A percentile compares a stretch with the other conserved stretches of the same genome.
Conservation (phyloP, 495 filamentous ascomycete species). For the Aspergillus haitiensis region DNA sequence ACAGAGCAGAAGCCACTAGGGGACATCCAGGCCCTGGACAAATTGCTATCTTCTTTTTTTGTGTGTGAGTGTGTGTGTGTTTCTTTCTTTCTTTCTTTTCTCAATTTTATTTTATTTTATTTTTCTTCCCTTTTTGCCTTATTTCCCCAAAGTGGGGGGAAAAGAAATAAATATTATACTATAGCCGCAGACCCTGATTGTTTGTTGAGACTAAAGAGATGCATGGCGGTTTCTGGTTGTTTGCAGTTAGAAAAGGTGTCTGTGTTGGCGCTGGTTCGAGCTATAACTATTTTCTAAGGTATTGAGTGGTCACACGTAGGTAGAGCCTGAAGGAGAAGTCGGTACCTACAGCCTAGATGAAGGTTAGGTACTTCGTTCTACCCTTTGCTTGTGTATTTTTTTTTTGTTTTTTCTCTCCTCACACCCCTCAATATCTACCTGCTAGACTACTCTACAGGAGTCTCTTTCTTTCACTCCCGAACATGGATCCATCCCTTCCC, state of each 20-base stretch:
- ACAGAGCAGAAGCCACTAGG: conserved; percentile 20
- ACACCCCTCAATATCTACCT: conserved; percentile 5
- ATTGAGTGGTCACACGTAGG: conserved; percentile 24
- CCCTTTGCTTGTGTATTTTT: conserved; percentile 5
- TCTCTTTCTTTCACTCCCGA: neutral
- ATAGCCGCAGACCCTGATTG: conserved; percentile 11
- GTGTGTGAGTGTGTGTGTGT: neutral
- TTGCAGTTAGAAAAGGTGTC: conserved; percentile 18
- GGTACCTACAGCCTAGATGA: neutral
- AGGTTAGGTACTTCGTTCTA: neutral
- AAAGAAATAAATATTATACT: conserved; percentile 11
- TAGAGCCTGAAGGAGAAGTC: neutral
- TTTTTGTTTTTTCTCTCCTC: neutral
- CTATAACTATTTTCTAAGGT: conserved; percentile 15
- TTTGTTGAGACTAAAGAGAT: conserved; percentile 19
- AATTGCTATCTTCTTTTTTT: conserved; percentile 2
- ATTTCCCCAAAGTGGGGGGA: neutral
- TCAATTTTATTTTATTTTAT: conserved; percentile 2
- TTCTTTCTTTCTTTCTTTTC: conserved; percentile 8
- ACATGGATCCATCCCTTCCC: conserved; percentile 5
- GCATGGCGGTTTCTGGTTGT: conserved; percentile 14
- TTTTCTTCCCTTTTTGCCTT: conserved; percentile 11
- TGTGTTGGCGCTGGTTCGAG: conserved; percentile 30
- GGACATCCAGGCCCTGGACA: conserved; percentile 19
- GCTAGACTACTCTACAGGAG: conserved; percentile 5